These are phyloP conservation scores for Cyanodermella asteris DNA, from an alignment of 2,329 filamentous ascomycete species.

Conservation along the genomic window DNA sequence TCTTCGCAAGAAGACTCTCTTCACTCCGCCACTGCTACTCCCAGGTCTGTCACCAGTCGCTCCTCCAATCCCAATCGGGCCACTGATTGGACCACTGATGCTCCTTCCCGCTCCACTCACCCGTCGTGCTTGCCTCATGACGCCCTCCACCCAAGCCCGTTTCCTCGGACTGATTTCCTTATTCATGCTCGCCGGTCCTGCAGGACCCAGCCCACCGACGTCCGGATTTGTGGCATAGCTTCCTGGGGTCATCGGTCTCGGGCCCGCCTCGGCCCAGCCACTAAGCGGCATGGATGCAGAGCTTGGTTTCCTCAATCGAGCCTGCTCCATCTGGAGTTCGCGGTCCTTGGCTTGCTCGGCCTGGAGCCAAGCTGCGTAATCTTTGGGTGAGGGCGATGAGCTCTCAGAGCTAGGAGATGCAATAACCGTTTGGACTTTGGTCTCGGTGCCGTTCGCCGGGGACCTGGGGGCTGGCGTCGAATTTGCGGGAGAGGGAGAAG, in stretches of 20 bases:
- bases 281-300: not conserved
- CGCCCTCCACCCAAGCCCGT: slow-evolving; percentile 8
- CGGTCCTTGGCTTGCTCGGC: no score
- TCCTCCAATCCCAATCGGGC: slow-evolving; percentile 5
- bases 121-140: slow-evolving; percentile 6
- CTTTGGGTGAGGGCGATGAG: no score
- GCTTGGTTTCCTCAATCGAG: not conserved
- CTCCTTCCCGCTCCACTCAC: slow-evolving; percentile 1
- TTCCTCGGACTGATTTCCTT: slow-evolving; percentile 5
- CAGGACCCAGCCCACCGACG: slow-evolving; percentile 6
- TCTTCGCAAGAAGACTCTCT: slow-evolving; percentile 6
- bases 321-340: no score
- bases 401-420: no score
- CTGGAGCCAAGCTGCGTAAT: no score
- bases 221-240: not conserved
- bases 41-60: no score
- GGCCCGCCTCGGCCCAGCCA: not conserved
- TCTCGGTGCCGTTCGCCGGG: no score
- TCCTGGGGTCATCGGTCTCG: not conserved
- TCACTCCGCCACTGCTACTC: slow-evolving; percentile 6
- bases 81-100: not conserved
- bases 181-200: slow-evolving; percentile 6
- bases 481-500: no score
- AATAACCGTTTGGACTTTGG: no score
- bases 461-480: no score